These are phyloP conservation scores for Metschnikowia orientalis DNA, from an alignment of 805 yeast species.

Conservation along the genomic window DNA sequence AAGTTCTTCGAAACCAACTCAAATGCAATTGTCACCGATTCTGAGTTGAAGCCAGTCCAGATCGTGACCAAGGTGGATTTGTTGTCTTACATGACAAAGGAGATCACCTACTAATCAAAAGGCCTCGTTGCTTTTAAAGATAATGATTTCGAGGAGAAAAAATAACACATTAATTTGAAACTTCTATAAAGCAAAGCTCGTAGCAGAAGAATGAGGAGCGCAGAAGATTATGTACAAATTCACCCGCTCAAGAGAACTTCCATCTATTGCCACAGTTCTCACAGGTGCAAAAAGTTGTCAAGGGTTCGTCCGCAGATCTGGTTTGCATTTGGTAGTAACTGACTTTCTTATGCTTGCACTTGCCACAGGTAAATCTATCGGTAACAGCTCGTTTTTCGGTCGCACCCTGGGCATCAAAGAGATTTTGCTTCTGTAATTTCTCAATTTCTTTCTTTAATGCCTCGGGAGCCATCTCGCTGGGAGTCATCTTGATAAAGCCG, in stretches of 20 bases:
- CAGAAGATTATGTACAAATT: too few species aligned
- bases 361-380: slow-evolving; percentile 94
- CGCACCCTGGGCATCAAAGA: slow-evolving; percentile 97
- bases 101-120: slow-evolving; percentile 14
- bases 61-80: slow-evolving; percentile 86
- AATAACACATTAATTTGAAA: too few species aligned
- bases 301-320: slow-evolving; percentile 97
- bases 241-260: slow-evolving; percentile 87
- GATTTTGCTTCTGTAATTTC: slow-evolving; percentile 77
- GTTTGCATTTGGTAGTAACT: slow-evolving; percentile 98
- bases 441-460: slow-evolving; percentile 81
- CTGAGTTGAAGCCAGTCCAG: slow-evolving; percentile 66
- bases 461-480: slow-evolving; percentile 96
- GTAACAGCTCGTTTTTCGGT: slow-evolving; percentile 93
- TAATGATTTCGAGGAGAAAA: too few species aligned
- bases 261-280: slow-evolving; percentile 97
- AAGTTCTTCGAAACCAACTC: slow-evolving; percentile 81
- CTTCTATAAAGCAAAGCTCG: too few species aligned
- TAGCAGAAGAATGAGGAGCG: too few species aligned
- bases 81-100: slow-evolving; percentile 49
- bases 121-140: too few species aligned
- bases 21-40: slow-evolving; percentile 76
- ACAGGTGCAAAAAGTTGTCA: slow-evolving; percentile 97
- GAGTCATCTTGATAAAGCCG: slow-evolving; percentile 71
- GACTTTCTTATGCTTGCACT: slow-evolving; percentile 95